These are phyloP conservation scores for Achaetomiella virescens DNA, from an alignment of 495 filamentous ascomycete genomes.

Conservation along the genomic window DNA sequence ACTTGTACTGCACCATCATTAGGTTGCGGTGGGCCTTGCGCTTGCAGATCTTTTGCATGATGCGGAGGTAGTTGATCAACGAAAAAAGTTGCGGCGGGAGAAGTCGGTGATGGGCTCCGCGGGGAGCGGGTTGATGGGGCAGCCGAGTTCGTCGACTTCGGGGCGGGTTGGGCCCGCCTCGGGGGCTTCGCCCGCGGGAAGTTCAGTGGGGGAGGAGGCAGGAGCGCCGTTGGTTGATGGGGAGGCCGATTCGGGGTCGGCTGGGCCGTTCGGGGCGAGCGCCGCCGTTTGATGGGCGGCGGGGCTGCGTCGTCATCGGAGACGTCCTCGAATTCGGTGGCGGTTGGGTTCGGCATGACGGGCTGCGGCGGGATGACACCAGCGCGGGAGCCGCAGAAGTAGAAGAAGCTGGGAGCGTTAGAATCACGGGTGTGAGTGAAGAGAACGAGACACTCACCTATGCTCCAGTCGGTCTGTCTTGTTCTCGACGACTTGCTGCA, in stretches of 20 bases:
- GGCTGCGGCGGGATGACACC: conserved; percentile 22
- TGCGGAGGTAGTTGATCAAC: conserved; percentile 84
- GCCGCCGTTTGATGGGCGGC: conserved; percentile 63
- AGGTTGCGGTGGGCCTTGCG: conserved; percentile 90
- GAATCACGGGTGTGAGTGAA: not conserved
- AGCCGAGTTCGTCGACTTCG: conserved; percentile 84
- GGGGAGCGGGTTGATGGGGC: conserved; percentile 57
- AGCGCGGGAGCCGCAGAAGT: conserved; percentile 63
- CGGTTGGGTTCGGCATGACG: conserved; percentile 18
- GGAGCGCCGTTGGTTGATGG: conserved; percentile 2
- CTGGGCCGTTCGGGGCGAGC: conserved; percentile 39
- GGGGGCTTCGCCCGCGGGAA: not conserved
- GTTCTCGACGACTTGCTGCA: conserved; percentile 80
- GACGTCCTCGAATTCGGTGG: conserved; percentile 28
- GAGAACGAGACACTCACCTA: conserved; percentile 45
- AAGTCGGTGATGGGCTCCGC: conserved; percentile 80
- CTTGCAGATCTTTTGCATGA: conserved; percentile 96
- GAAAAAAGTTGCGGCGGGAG: conserved; percentile 93
- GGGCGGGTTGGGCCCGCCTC: conserved; percentile 52
- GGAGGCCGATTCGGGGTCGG: conserved; percentile 3
- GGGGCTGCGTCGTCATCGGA: conserved; percentile 71
- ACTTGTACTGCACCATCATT: conserved; percentile 90
- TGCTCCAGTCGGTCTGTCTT: conserved; percentile 77
- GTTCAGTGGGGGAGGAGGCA: conserved; percentile 4
- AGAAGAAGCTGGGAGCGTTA: conserved; percentile 62